phyloP scores from a whole-genome alignment of 306 rosid species.

The Prunus kanzakura region DNA sequence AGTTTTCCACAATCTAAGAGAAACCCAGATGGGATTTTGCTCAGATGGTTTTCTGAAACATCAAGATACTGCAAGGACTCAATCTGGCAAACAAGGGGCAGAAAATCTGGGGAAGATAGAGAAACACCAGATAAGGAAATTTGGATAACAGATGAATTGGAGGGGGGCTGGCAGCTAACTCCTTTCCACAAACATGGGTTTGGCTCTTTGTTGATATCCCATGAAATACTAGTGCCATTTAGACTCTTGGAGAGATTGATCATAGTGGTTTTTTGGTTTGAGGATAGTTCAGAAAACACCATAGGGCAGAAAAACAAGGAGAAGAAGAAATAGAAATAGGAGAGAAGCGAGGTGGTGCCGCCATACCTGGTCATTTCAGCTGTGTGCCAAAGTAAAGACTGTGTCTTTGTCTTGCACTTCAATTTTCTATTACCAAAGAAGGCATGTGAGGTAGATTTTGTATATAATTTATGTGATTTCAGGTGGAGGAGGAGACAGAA shows the following conservation, averaged over 20 bases:
- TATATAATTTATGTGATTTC: no score
- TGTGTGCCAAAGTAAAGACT: neutral
- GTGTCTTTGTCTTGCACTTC: neutral
- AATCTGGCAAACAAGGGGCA: slow-evolving; percentile 51
- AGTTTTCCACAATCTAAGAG: slow-evolving; percentile 51
- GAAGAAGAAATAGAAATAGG: slow-evolving; percentile 24
- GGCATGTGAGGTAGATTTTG: neutral
- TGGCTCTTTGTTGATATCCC: slow-evolving; percentile 29
- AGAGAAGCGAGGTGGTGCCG: slow-evolving; percentile 3
- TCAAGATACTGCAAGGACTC: slow-evolving; percentile 56
- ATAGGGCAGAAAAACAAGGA: slow-evolving; percentile 24
- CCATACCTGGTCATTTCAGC: slow-evolving; percentile 44
- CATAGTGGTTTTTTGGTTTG: slow-evolving; percentile 48
- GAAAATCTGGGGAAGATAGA: slow-evolving; percentile 39
- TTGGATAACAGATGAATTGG: slow-evolving; percentile 25
- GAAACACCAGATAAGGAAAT: slow-evolving; percentile 36
- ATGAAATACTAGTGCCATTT: neutral
- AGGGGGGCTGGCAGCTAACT: slow-evolving; percentile 35
- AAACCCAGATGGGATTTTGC: slow-evolving; percentile 45
- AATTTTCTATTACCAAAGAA: neutral
- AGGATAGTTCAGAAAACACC: slow-evolving; percentile 48
- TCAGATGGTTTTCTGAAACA: slow-evolving; percentile 41
- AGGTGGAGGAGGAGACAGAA: no score
- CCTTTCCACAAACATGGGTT: slow-evolving; percentile 73
- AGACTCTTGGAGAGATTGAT: slow-evolving; percentile 24